Base-by-base conservation (phyloP, 352 stramenopile species). In the Pythium phragmitis region DNA sequence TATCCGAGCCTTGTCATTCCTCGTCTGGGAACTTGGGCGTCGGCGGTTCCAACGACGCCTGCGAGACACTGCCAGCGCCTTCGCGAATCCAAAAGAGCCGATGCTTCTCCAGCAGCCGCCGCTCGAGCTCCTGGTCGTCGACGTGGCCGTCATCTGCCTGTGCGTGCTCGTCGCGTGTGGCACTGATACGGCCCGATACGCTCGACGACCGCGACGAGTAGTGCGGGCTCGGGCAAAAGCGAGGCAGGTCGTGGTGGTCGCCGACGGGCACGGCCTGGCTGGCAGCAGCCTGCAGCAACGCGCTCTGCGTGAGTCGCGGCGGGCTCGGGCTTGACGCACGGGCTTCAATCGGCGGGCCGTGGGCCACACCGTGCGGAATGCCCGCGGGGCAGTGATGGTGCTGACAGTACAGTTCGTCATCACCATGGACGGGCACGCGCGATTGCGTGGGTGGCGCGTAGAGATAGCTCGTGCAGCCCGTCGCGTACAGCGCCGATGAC, bases 21-120 rank as follows among this genome's bases (percentile, higher is more conserved):
- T 59, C 59, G 33, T 51, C 57, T 2, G 57, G 46, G 47, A 51
- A 64, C 37, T 64, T 64, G 59, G 60, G 42, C 9, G 52, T 56
- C 19, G 30, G 60, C 43, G 51, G 50, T 30, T 63, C 61, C 4
- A 58, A 36, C 8, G 61, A 65, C 7, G 60, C 46, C 26, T 59
- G 49, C 39, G 59, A 59, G 41, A 65, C 59, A 41, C 50, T 70
- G 19, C 65, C 54, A 3, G 81, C 81, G 21, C 79, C 81, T 72
- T 90, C 81, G 41, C 80, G 73, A 68, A 90, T 90, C 81, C 81
- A 90, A 50, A 90, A 90, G n/a, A 83, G 72, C 17, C 81, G 79
- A 34, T 90, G 81, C 45, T 90, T 80, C 47, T 88, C 79, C 54
- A 87, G 55, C 48, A 90, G 62, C 4, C 70, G 77, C 19, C 62